Conservation (phyloP, 2,329 filamentous ascomycete species). For the Fusarium sp. region DNA sequence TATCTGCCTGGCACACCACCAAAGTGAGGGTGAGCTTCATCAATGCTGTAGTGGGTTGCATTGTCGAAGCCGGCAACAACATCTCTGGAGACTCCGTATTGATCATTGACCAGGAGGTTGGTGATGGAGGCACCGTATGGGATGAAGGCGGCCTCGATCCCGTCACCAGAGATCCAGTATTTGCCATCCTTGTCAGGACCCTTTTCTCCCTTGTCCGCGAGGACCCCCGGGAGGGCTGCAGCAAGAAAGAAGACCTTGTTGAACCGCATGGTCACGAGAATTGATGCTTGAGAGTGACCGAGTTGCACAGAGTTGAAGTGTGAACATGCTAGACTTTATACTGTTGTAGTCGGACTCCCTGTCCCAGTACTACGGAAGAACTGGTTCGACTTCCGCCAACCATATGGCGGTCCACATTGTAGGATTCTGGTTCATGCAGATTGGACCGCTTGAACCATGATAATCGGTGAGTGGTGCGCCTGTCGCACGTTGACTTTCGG, state of each 20-base stretch:
- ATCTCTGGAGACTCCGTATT: constrained; percentile 75
- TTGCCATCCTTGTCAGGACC: constrained; percentile 71
- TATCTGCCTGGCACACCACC: constrained; percentile 81
- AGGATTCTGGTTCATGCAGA: background rate
- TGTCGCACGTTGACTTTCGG: constrained; percentile 6
- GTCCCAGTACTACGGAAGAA: background rate
- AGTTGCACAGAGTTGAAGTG: constrained; percentile 2
- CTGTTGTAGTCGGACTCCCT: background rate
- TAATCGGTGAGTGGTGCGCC: constrained; percentile 33
- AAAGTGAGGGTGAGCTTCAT: constrained; percentile 76
- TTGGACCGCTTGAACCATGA: constrained; percentile 25
- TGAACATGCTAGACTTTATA: constrained; percentile 25
- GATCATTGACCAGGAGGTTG: constrained; percentile 78
- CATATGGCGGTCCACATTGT: background rate
- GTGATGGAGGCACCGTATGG: constrained; percentile 80
- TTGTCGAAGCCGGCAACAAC: constrained; percentile 82
- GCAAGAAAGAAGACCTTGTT: constrained; percentile 22
- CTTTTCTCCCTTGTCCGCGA: constrained; percentile 23
- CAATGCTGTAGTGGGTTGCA: constrained; percentile 75
- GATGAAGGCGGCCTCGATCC: constrained; percentile 77
- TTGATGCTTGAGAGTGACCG: background rate
- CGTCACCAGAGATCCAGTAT: constrained; percentile 77
- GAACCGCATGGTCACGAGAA: constrained; percentile 32
- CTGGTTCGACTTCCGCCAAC: constrained; percentile 19
- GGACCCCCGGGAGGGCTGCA: constrained; percentile 25